A percentile compares a stretch with the other conserved stretches of the same genome.
These are phyloP conservation scores for Apiospora saccharicola DNA, from an alignment of 2,329 filamentous ascomycete genomes.

Conservation along the genomic window DNA sequence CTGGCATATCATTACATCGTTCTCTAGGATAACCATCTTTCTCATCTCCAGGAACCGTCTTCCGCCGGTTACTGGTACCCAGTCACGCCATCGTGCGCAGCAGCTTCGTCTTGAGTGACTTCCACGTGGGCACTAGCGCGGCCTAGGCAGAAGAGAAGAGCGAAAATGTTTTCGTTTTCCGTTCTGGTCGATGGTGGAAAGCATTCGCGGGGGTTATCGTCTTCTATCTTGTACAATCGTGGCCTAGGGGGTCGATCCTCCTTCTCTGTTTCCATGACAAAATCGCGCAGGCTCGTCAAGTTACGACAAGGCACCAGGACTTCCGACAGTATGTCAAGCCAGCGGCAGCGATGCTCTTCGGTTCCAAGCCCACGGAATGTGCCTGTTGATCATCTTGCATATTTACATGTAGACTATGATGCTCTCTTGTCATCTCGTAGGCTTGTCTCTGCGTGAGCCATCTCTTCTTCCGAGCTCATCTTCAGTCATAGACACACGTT, in stretches of 20 bases:
- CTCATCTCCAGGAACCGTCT: not conserved
- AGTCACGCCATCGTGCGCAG: not conserved
- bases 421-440: not conserved
- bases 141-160: not conserved
- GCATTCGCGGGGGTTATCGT: not conserved
- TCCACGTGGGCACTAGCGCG: not conserved
- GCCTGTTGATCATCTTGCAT: not conserved
- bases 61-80: not conserved
- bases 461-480: not conserved
- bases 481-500: not conserved
- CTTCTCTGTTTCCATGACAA: not conserved
- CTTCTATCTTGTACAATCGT: not conserved
- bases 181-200: not conserved
- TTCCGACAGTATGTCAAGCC: not conserved
- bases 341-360: not conserved
- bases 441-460: not conserved
- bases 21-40: not conserved
- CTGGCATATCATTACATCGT: not conserved
- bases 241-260: not conserved
- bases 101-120: not conserved
- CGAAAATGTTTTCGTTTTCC: not conserved
- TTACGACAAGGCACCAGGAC: not conserved
- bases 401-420: not conserved
- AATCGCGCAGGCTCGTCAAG: not conserved
- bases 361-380: not conserved